Conservation (phyloP, 2,329 filamentous ascomycete genomes). For the Lanzia echinophila region DNA sequence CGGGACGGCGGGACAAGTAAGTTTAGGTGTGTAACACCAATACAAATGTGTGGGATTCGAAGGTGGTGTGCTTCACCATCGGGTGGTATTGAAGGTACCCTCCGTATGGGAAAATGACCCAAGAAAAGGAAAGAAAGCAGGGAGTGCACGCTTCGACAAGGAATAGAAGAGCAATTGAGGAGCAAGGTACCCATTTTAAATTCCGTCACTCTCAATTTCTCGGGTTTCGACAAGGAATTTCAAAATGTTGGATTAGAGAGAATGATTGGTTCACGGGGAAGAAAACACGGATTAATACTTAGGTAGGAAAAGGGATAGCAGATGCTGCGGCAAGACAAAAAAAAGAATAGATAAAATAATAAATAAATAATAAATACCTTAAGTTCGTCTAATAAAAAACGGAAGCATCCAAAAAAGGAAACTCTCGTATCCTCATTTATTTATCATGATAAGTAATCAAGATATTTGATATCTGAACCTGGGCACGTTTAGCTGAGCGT, state of each 20-base stretch:
- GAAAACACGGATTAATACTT: background rate
- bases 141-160: slow-evolving; percentile 5
- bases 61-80: background rate
- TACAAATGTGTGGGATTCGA: background rate
- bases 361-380: too few species aligned
- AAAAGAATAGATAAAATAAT: background rate
- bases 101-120: slow-evolving; percentile 3
- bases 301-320: background rate
- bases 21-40: background rate
- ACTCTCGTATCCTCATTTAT: background rate
- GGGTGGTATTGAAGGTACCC: background rate
- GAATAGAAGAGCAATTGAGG: slow-evolving; percentile 3
- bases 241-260: background rate
- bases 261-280: background rate
- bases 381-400: too few species aligned
- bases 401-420: too few species aligned
- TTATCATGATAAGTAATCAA: background rate
- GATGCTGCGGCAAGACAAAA: background rate
- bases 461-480: too few species aligned
- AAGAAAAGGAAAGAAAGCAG: slow-evolving; percentile 1
- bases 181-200: slow-evolving; percentile 5
- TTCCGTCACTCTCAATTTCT: slow-evolving; percentile 1
- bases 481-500: too few species aligned
- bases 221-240: slow-evolving; percentile 1
- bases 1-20: background rate